These are phyloP conservation scores for Globisporangium sylvaticum DNA, from an alignment of 352 stramenopile species.

Conservation along the genomic window DNA sequence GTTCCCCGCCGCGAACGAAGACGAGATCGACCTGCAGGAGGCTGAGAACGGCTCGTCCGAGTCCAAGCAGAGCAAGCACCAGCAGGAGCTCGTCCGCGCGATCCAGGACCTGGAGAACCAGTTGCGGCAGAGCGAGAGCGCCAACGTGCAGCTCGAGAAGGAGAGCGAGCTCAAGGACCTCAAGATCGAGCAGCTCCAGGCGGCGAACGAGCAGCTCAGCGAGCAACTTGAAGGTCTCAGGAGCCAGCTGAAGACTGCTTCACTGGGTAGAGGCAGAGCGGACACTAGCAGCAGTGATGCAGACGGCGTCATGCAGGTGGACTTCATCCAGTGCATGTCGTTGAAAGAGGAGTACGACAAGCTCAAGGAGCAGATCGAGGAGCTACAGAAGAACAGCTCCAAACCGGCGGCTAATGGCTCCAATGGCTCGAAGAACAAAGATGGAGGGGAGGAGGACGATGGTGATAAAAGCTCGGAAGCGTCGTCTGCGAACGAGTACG, in stretches of 20 bases:
- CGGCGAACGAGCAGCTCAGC: conserved; percentile 31
- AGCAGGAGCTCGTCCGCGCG: conserved; percentile 38
- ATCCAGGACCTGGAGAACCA: conserved; percentile 51
- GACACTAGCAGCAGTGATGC: conserved; percentile 17
- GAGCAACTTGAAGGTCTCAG: conserved; percentile 19
- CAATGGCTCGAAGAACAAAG: conserved; percentile 2
- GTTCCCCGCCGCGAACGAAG: conserved; percentile 9
- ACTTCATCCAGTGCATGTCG: conserved; percentile 47
- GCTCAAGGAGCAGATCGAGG: conserved; percentile 42
- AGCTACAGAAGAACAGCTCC: conserved; percentile 12
- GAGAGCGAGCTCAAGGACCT: conserved; percentile 41
- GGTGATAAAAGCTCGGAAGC: conserved; percentile 35
- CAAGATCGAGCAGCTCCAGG: conserved; percentile 38
- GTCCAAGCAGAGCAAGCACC: conserved; percentile 13
- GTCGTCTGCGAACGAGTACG: conserved; percentile 53
- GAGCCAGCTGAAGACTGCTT: conserved; percentile 2
- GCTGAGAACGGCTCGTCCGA: conserved; percentile 3
- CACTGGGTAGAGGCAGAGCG: background rate
- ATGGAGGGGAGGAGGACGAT: conserved; percentile 16
- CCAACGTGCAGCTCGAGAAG: conserved; percentile 57
- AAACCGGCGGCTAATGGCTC: background rate
- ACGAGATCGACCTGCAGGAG: conserved; percentile 15
- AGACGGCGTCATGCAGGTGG: conserved; percentile 42
- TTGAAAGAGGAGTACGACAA: conserved; percentile 51
- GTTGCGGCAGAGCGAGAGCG: conserved; percentile 44